Evolutionary conservation across 208 protist species (phyloP).

Genomic region (Vickermania ingenoplastis): DNA sequence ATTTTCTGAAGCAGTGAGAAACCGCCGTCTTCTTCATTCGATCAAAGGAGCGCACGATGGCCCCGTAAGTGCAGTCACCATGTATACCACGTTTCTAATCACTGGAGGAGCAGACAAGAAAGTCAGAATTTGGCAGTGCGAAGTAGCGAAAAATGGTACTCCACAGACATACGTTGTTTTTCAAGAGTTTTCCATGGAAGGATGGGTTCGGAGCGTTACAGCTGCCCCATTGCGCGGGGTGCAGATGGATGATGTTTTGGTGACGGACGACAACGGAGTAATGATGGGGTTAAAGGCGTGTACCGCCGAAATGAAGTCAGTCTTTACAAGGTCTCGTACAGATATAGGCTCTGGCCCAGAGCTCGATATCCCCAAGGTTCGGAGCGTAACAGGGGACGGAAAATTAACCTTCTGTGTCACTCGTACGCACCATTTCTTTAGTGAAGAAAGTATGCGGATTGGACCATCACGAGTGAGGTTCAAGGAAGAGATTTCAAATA

Average conservation of each 20-base stretch:
- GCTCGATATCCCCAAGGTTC: no score
- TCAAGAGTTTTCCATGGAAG: constrained; percentile 21
- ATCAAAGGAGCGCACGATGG: constrained; percentile 17
- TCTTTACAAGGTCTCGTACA: neutral
- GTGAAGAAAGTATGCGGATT: constrained; percentile 11
- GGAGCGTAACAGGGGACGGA: neutral
- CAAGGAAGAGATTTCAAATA: constrained; percentile 11
- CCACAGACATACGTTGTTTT: constrained; percentile 12
- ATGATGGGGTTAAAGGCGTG: constrained; percentile 16
- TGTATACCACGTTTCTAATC: constrained; percentile 28
- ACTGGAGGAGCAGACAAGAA: constrained; percentile 28
- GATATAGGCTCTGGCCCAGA: no score
- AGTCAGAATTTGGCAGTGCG: constrained; percentile 25
- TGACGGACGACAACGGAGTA: constrained; percentile 18
- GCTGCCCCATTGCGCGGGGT: constrained; percentile 9
- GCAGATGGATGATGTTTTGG: constrained; percentile 26
- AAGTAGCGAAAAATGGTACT: neutral
- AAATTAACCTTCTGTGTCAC: neutral
- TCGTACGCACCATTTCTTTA: constrained; percentile 3
- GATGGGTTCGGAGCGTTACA: constrained; percentile 34
- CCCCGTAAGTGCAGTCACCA: constrained; percentile 19
- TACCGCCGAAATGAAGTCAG: constrained; percentile 2
- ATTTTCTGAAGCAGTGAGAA: constrained; percentile 16
- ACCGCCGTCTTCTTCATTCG: constrained; percentile 12
- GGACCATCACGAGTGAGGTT: neutral